A percentile compares a stretch with the other conserved stretches of the same genome.
Conservation (phyloP, 140 eudicot genomes). For the Bidens hawaiensis region DNA sequence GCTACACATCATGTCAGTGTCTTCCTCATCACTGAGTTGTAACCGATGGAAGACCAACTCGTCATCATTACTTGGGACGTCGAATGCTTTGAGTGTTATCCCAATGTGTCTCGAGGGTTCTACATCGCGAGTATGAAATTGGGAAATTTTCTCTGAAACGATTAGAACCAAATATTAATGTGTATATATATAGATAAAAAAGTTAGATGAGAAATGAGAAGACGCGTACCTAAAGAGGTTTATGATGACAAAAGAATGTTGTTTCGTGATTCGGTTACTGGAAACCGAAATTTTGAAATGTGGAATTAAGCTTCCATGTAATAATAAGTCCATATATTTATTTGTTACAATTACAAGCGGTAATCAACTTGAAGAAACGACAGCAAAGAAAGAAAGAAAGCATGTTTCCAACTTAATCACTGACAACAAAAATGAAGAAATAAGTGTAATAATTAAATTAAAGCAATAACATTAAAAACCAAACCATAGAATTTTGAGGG, state of each 20-base stretch:
- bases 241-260: slow-evolving; percentile 25
- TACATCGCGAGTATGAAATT: slow-evolving; percentile 50
- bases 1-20: slow-evolving; percentile 20
- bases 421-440: neutral
- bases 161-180: slow-evolving; percentile 2
- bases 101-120: slow-evolving; percentile 66
- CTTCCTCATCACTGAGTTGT: slow-evolving; percentile 64
- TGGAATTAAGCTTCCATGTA: slow-evolving; percentile 36
- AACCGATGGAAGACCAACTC: slow-evolving; percentile 58
- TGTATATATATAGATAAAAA: neutral
- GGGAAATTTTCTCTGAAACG: slow-evolving; percentile 58
- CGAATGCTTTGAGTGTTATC: slow-evolving; percentile 46
- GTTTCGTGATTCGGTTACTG: slow-evolving; percentile 24
- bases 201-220: neutral
- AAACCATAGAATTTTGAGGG: too few species aligned
- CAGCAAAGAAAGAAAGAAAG: too few species aligned
- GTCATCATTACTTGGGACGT: slow-evolving; percentile 48
- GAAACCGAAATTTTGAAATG: slow-evolving; percentile 27
- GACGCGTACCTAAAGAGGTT: slow-evolving; percentile 35
- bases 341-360: slow-evolving; percentile 13
- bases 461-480: slow-evolving; percentile 12
- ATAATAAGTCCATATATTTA: slow-evolving; percentile 56
- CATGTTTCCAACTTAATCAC: slow-evolving; percentile 20
- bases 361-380: slow-evolving; percentile 10
- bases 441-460: neutral